Evolutionary conservation across 345 rosid genomes (phyloP), one percentile per base, ranked within the genome.

Genomic region (Dipteronia dyeriana): DNA sequence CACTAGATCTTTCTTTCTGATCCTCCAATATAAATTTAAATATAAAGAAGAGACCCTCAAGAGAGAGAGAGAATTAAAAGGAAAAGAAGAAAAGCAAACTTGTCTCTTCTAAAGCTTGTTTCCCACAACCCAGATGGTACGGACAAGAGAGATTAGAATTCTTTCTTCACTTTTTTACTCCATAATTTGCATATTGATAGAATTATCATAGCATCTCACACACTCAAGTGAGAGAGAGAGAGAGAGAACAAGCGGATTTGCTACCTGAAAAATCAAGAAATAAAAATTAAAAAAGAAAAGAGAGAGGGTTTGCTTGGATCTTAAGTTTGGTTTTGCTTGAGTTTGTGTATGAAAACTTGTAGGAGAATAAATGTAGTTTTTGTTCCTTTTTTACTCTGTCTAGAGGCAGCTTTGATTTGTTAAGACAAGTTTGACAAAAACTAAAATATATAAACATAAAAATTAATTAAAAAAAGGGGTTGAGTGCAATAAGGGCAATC

Each of bases 401-500:
- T 26, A 74, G 73, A 76, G 77, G 68, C 39, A 20, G 79, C 77
- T 76, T 83, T 81, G 64, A 57, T 74, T 73, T 78, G 63, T 73
- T 78, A 60, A 69, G 82, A 69, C 7, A 38, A 63, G 54, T 76
- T 75, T 77, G 29, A 39, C n/a, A 51, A 10, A 8, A 67, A 38
- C 31, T 22, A 49, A 72, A 56, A 20, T 17, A 53, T 59, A 7
- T 22, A 5, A 47, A 57, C 57, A 26, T 54, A 0, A 59, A 79
- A 75, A 79, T 57, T 53, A 66, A 76, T 29, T 23, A 61, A 73
- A 74, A 68, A 70, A 66, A 22, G 68, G 78, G 91, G 75, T 90
- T 82, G 97, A 88, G 95, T 94, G 90, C 74, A 74, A 84, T 85
- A 83, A 86, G 89, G 85, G 92, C 90, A 90, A 94, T 82, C 79